Base-by-base conservation (phyloP, 305 asterid genomes). In the Salvia sclarea region DNA sequence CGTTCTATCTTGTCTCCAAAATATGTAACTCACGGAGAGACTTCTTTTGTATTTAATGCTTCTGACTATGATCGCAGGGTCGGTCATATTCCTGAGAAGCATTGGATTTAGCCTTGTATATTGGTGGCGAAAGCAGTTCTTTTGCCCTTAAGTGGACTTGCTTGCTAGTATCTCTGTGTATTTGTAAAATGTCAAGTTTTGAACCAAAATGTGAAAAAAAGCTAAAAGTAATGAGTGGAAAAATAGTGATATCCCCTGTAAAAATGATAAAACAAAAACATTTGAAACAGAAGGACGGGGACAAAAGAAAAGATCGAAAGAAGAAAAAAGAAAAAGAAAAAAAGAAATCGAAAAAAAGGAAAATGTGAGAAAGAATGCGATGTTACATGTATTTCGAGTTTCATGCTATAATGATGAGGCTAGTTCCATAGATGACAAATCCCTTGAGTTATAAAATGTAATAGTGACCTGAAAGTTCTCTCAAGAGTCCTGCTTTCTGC, bases 51-150 rank as follows among this genome's bases (percentile, higher is more conserved):
- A 48, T 61, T 74, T 79, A 73, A 78, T 76, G 68, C 79, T 65
- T 79, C 80, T 79, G 78, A 72, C 82, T 76, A 64, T 81, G 79
- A 80, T 83, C 83, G 80, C 87, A 79, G 82, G 86, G 76, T 68
- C 77, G 44, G 72, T 81, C 75, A 59, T 73, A 74, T 75, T 68
- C 75, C 76, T 80, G 84, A 71, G 82, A 70, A 80, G 76, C 85
- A 73, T 78, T 67, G 80, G 84, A 69, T 49, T 69, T 78, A 72
- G 75, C 80, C 61, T 71, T 79, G 78, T 78, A 71, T 77, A 59
- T 68, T 74, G 82, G 74, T 66, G 84, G 72, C 17, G 84, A 80
- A 79, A 76, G 84, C 75, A 65, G 65, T 73, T 75, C 80, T 65
- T 76, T 68, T 78, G 68, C 61, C 79, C 38, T 69, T 68, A 66